Evolutionary conservation across 2,329 filamentous ascomycete species (phyloP), one percentile per base, ranked within the genome.

Genomic region (Pseudogymnoascus sp.): DNA sequence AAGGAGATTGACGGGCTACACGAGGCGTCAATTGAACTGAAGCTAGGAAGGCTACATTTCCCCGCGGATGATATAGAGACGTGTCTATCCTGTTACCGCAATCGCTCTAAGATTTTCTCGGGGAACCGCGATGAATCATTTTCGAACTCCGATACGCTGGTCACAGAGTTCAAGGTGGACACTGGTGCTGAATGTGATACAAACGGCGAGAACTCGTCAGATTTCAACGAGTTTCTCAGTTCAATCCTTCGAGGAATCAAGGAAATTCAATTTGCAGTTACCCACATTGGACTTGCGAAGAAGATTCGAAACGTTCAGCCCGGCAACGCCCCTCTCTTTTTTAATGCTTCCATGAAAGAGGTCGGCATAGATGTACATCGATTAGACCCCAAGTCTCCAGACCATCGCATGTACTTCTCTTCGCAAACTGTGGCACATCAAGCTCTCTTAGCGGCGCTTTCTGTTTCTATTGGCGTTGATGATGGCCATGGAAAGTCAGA

Each of bases 331-430:
- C 86, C 90, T 3, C 81, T 96, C 6, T 84, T 88, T 62, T 79
- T 96, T 62, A 96, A 92, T 69, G 82, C 92, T 45, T 91, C 92
- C 5, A 95, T 96, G 82, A 97, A 99, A 72, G 95, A 99, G 71
- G 84, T 99, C 39, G 92, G 92, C 62, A 82, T 99, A 70, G 94
- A 99, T 70, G 77, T 99, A 38, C 87, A 97, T 70, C 85, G 92
- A 19, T 81, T 99, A 59, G 92, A 99, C 71, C 87, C 90, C 39
- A 92, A 90, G 67, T 96, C 92, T 13, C 91, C 94, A 0, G 91
- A 92, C 0, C 94, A 99, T 77, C 85, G 94, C 64, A 99, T 97
- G 94, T 97, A 99, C 73, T 99, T 99, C 70, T 89, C 92, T 2
- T 84, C 88, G 19, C 87, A 90, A 63, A 94, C 96, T 70, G 85